phyloP scores from a whole-genome alignment of 164 flowering plant species.

The Tinospora cordifolia region DNA sequence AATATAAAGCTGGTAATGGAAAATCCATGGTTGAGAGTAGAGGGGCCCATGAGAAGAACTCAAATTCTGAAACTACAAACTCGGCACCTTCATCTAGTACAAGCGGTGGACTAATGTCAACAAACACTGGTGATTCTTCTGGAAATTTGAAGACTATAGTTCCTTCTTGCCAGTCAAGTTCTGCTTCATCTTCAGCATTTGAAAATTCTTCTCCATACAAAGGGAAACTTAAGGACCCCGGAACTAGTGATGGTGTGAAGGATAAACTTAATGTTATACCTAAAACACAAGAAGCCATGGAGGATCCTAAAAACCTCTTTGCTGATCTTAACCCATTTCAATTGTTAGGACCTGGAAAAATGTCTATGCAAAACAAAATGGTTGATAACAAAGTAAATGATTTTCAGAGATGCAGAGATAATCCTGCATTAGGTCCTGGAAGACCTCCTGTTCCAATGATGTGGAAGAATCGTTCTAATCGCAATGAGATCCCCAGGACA shows the following conservation, averaged over 20 bases:
- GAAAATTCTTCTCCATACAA: constrained; percentile 43
- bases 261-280: constrained; percentile 59
- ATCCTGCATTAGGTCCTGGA: constrained; percentile 32
- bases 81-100: constrained; percentile 26
- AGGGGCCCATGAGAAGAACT: constrained; percentile 21
- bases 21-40: constrained; percentile 19
- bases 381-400: constrained; percentile 45
- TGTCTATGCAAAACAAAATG: constrained; percentile 31
- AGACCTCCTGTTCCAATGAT: constrained; percentile 68
- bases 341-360: constrained; percentile 47
- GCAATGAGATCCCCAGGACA: constrained; percentile 67
- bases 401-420: constrained; percentile 42
- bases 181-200: constrained; percentile 29
- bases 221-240: constrained; percentile 37
- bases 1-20: constrained; percentile 28
- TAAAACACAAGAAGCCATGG: constrained; percentile 35
- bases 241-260: constrained; percentile 43
- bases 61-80: constrained; percentile 30
- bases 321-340: constrained; percentile 92
- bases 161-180: constrained; percentile 29
- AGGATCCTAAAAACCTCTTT: constrained; percentile 69
- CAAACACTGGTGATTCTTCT: constrained; percentile 31
- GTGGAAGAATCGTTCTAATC: constrained; percentile 67
- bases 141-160: constrained; percentile 22
- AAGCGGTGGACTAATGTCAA: constrained; percentile 19